A percentile compares a stretch with the other conserved stretches of the same genome.
phyloP scores from a whole-genome alignment of 306 rosid species.

The Cyamopsis tetragonoloba region DNA sequence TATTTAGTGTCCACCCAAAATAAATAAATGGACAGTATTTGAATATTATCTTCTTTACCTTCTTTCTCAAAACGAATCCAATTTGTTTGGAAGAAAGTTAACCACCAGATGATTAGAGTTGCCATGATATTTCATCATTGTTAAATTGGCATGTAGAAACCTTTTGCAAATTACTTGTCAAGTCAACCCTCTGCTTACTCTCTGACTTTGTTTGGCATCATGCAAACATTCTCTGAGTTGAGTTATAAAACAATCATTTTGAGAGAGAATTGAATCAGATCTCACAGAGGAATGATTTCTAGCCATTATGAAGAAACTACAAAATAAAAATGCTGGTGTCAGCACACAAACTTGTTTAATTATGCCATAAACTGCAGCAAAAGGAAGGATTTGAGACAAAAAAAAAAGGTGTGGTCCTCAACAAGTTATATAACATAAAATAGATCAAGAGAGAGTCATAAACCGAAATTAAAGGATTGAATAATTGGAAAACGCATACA shows the following conservation, averaged over 20 bases:
- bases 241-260: constrained; percentile 37
- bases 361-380: constrained; percentile 2
- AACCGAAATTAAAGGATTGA: neutral
- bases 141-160: constrained; percentile 6
- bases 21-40: too few relatives aligned
- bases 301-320: constrained; percentile 1
- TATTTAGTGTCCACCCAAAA: too few relatives aligned
- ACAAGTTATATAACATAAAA: constrained; percentile 8
- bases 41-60: too few relatives aligned
- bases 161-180: neutral
- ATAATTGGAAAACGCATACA: neutral
- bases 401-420: constrained; percentile 24
- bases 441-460: neutral
- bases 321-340: constrained; percentile 17
- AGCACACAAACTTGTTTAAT: constrained; percentile 24
- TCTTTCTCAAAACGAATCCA: too few relatives aligned
- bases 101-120: neutral
- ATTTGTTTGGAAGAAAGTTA: neutral
- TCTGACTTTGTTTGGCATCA: constrained; percentile 14
- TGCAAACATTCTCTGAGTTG: constrained; percentile 32
- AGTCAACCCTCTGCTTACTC: constrained; percentile 11
- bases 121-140: constrained; percentile 16
- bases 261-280: constrained; percentile 18
- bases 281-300: constrained; percentile 14
- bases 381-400: neutral